Conservation (phyloP, 371 early-diverging fungal species). For the Lichtheimia hyalospora region DNA sequence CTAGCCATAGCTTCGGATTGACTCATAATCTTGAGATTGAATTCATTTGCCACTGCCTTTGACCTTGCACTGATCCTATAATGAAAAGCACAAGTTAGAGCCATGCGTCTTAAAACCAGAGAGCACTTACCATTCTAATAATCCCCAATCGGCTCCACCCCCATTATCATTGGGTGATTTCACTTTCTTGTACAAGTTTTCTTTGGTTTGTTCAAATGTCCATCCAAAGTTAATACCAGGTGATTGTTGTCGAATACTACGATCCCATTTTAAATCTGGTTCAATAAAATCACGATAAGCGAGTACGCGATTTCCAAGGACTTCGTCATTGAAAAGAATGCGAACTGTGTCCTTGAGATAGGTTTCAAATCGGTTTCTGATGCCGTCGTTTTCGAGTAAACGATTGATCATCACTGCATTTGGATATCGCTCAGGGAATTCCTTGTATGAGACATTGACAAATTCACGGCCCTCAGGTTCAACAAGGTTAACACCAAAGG, state of each 20-base stretch:
- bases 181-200: conserved; percentile 45
- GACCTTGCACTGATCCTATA: conserved; percentile 27
- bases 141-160: conserved; percentile 52
- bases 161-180: conserved; percentile 30
- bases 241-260: conserved; percentile 49
- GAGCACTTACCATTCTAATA: conserved; percentile 40
- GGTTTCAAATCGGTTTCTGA: conserved; percentile 39
- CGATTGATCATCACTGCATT: conserved; percentile 52
- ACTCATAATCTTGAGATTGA: conserved; percentile 31
- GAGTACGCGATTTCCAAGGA: conserved; percentile 47
- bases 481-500: conserved; percentile 56
- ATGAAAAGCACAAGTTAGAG: neutral
- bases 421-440: conserved; percentile 39
- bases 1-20: neutral
- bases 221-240: conserved; percentile 58
- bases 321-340: conserved; percentile 53
- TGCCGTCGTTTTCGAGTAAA: conserved; percentile 45
- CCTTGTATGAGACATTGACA: conserved; percentile 41
- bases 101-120: no score
- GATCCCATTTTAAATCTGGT: conserved; percentile 56
- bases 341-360: conserved; percentile 53
- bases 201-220: conserved; percentile 38
- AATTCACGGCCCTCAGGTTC: conserved; percentile 25
- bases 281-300: conserved; percentile 51
- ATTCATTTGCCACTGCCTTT: conserved; percentile 41